Percentiles rank a stretch among this genome's conserved stretches.
Evolutionary conservation across 441 rosid genomes (phyloP).

Genomic region (Heliophila coronopifolia): DNA sequence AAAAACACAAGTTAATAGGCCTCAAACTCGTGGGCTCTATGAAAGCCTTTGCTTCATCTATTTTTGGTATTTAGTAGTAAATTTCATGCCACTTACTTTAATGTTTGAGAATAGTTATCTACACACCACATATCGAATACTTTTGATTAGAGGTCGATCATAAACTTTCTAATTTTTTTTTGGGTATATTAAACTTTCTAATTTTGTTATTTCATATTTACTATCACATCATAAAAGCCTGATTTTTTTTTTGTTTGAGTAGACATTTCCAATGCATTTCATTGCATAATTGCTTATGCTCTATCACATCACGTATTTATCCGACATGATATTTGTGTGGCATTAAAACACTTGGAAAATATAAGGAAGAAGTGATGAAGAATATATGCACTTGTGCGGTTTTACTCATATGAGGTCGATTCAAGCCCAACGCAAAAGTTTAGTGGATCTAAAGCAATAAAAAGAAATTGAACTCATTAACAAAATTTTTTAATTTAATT

Average conservation of each 20-base stretch:
- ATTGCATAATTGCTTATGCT: neutral
- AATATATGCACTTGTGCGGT: no score
- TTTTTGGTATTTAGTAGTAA: no score
- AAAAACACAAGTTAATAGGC: neutral
- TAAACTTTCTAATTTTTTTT: neutral
- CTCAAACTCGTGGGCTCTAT: neutral
- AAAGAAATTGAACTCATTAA: no score
- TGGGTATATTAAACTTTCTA: no score
- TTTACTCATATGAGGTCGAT: no score
- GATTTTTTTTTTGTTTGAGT: constrained; percentile 3
- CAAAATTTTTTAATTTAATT: no score
- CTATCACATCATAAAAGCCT: neutral
- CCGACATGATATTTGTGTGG: constrained; percentile 16
- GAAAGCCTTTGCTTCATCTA: neutral
- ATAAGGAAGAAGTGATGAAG: constrained; percentile 17
- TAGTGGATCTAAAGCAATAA: no score
- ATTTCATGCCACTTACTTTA: no score
- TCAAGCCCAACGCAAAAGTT: no score
- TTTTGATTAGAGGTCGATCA: neutral
- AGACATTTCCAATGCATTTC: constrained; percentile 2
- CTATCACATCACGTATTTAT: constrained; percentile 5
- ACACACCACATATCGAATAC: neutral
- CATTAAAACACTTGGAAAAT: constrained; percentile 4
- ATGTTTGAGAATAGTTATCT: no score
- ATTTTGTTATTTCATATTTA: neutral